phyloP scores from a whole-genome alignment of 257 asterid genomes.

The Penstemon eatonii region DNA sequence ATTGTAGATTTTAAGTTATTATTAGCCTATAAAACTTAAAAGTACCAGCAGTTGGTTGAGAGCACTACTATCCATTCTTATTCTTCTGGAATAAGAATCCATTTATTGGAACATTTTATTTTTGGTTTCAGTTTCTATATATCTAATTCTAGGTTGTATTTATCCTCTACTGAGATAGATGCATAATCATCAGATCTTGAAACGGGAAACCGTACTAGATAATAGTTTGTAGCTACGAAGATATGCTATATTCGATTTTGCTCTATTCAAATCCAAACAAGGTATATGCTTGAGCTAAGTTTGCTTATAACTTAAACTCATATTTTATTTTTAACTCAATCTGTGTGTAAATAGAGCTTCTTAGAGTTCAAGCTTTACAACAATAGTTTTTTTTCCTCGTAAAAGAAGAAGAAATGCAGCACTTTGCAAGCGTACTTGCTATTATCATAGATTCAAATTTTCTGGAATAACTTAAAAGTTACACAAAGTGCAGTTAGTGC shows the following conservation, averaged over 20 bases:
- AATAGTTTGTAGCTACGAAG: not conserved
- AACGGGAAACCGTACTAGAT: not conserved
- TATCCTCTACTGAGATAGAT: no score
- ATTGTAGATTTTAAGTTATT: not conserved
- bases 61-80: no score
- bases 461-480: not conserved
- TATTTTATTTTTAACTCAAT: slow-evolving; percentile 8
- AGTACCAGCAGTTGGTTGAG: no score
- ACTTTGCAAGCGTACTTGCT: not conserved
- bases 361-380: not conserved
- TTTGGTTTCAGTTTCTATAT: no score
- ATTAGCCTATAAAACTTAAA: not conserved
- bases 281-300: not conserved
- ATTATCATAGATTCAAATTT: not conserved
- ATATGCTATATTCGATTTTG: no score
- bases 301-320: not conserved
- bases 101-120: no score
- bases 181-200: not conserved
- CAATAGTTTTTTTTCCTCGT: not conserved
- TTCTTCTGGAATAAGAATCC: no score
- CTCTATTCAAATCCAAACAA: not conserved
- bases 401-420: not conserved
- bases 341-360: not conserved
- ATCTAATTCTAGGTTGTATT: no score
- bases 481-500: not conserved